These are phyloP conservation scores for Fraxinus albicans DNA, from an alignment of 305 asterid genomes.

Conservation along the genomic window DNA sequence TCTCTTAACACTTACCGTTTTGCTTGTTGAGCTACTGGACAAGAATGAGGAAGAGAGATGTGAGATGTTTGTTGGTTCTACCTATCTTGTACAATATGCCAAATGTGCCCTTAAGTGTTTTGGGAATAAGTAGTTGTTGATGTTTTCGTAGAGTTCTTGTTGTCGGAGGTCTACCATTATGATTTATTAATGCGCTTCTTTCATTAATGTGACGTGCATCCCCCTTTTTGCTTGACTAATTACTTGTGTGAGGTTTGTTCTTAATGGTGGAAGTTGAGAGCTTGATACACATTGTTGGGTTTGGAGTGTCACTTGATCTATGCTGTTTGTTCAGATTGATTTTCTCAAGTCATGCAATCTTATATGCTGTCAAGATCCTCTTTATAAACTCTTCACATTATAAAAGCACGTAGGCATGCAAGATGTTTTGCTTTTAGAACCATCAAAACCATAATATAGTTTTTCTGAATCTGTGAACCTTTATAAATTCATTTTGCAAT, in stretches of 20 bases:
- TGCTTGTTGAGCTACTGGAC: background rate
- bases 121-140: background rate
- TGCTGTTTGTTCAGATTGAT: background rate
- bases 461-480: background rate
- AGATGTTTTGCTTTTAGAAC: background rate
- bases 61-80: background rate
- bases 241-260: slow-evolving; percentile 10
- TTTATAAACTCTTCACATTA: background rate
- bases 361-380: background rate
- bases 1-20: background rate
- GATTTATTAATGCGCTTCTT: background rate
- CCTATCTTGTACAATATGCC: background rate
- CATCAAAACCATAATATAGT: background rate
- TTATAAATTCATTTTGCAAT: slow-evolving; percentile 1
- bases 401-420: background rate
- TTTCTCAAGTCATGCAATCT: background rate
- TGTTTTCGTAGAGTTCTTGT: background rate
- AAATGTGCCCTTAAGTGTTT: background rate
- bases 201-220: background rate
- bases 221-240: background rate
- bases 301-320: background rate
- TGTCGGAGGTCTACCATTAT: background rate
- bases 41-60: background rate
- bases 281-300: background rate
- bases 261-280: slow-evolving; percentile 9